Percentiles rank a stretch among this genome's conserved stretches.
Evolutionary conservation across 1,284 basidiomycete species (phyloP).

Genomic region (Mycena citricolor): DNA sequence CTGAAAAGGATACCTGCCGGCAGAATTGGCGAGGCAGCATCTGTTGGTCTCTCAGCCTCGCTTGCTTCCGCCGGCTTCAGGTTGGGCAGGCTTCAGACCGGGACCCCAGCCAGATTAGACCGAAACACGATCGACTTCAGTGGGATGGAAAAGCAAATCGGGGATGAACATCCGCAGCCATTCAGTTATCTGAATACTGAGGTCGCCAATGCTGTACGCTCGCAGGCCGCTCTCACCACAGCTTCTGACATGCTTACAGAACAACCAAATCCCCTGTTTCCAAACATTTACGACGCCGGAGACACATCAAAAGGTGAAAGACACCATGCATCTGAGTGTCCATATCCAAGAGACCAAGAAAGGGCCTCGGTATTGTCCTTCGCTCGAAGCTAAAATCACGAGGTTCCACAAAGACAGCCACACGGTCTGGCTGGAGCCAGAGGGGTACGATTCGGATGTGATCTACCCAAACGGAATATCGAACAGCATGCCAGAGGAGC

Average conservation of each 20-base stretch:
- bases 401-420: constrained; percentile 78
- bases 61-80: constrained; percentile 75
- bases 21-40: constrained; percentile 74
- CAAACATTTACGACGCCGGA: constrained; percentile 70
- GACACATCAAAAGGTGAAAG: constrained; percentile 74
- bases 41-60: constrained; percentile 73
- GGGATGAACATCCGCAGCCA: constrained; percentile 58
- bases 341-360: constrained; percentile 88
- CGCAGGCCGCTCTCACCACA: background rate
- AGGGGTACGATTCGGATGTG: constrained; percentile 84
- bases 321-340: constrained; percentile 74
- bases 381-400: constrained; percentile 83
- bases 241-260: constrained; percentile 38
- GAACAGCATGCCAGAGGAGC: constrained; percentile 81
- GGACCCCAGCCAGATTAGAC: constrained; percentile 82
- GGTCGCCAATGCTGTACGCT: constrained; percentile 51
- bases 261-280: constrained; percentile 73
- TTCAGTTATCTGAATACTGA: constrained; percentile 56
- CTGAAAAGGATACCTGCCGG: constrained; percentile 80
- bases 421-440: constrained; percentile 87
- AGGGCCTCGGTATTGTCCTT: constrained; percentile 90
- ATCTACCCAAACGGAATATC: constrained; percentile 92
- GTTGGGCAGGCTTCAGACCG: constrained; percentile 84
- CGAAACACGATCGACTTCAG: constrained; percentile 69
- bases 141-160: constrained; percentile 56